Evolutionary conservation across 2,329 filamentous ascomycete species (phyloP).

Genomic region (Verticillium alfalfae): DNA sequence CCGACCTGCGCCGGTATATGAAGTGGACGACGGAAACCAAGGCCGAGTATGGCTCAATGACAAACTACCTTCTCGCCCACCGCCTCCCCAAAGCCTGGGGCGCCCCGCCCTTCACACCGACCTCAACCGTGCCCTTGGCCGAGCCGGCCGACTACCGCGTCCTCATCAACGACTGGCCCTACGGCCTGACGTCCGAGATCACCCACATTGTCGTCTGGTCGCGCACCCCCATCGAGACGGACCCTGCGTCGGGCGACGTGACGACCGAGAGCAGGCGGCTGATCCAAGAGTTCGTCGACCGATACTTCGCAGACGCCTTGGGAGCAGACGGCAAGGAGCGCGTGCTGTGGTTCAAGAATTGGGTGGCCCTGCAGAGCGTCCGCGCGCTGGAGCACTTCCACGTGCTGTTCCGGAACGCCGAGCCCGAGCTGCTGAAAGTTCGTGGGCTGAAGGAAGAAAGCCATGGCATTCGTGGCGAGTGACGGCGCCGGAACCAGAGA

Average conservation of each 20-base stretch:
- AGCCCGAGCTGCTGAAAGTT: constrained; percentile 43
- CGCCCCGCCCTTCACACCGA: constrained; percentile 46
- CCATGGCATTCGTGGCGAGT: constrained; percentile 25
- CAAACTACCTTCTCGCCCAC: constrained; percentile 69
- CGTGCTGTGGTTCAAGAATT: constrained; percentile 91
- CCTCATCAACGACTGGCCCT: constrained; percentile 90
- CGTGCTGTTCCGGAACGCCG: constrained; percentile 57
- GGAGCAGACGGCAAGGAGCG: constrained; percentile 40
- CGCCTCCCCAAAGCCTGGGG: constrained; percentile 66
- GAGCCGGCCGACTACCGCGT: constrained; percentile 59
- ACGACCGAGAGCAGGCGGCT: constrained; percentile 58
- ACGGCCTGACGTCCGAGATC: constrained; percentile 62
- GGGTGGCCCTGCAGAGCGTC: constrained; percentile 82
- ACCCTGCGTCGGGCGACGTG: constrained; percentile 65
- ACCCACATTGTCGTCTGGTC: constrained; percentile 91
- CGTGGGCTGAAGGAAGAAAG: constrained; percentile 46
- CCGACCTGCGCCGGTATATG: constrained; percentile 74
- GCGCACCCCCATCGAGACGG: constrained; percentile 72
- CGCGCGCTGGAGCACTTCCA: constrained; percentile 87
- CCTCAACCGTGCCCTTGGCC: constrained; percentile 44
- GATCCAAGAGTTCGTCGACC: constrained; percentile 65
- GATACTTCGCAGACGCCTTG: constrained; percentile 59
- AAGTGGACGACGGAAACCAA: constrained; percentile 68
- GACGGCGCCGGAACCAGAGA: background rate
- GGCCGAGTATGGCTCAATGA: constrained; percentile 70